These are phyloP conservation scores for Pholiota adiposa DNA, from an alignment of 1,284 basidiomycete genomes.

Conservation along the genomic window DNA sequence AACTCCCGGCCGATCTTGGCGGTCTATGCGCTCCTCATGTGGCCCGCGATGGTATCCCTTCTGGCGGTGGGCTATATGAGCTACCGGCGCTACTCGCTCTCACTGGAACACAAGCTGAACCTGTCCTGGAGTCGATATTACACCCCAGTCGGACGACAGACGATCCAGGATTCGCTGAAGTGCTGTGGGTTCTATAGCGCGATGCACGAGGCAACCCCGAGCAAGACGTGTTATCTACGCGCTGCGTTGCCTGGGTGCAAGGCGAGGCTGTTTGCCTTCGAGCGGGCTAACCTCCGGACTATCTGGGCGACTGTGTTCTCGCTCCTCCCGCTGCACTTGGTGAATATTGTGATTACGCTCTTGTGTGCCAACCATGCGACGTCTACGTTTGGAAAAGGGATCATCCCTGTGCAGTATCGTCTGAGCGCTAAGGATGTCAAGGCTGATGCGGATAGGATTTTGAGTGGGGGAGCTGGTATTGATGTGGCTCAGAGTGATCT, in stretches of 20 bases:
- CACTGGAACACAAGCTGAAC: slow-evolving; percentile 76
- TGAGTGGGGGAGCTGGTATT: slow-evolving; percentile 18
- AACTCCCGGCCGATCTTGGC: slow-evolving; percentile 79
- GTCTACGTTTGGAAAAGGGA: slow-evolving; percentile 67
- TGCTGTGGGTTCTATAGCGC: slow-evolving; percentile 80
- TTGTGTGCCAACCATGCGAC: slow-evolving; percentile 80
- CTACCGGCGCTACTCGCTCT: slow-evolving; percentile 72
- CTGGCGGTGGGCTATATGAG: slow-evolving; percentile 71
- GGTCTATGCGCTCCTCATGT: slow-evolving; percentile 72
- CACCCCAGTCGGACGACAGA: slow-evolving; percentile 57
- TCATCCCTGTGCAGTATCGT: slow-evolving; percentile 70
- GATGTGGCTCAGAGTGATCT: neutral
- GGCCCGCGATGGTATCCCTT: slow-evolving; percentile 67
- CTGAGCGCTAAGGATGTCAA: slow-evolving; percentile 51
- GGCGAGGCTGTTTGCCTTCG: slow-evolving; percentile 62
- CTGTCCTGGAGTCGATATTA: slow-evolving; percentile 72
- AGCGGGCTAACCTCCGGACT: slow-evolving; percentile 53
- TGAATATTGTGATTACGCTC: slow-evolving; percentile 65
- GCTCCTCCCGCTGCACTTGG: slow-evolving; percentile 66
- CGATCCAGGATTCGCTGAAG: slow-evolving; percentile 68
- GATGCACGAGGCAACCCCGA: slow-evolving; percentile 64
- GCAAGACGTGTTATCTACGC: slow-evolving; percentile 68
- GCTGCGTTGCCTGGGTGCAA: slow-evolving; percentile 75
- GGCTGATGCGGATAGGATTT: slow-evolving; percentile 41
- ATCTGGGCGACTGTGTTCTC: slow-evolving; percentile 68